These are phyloP conservation scores for Salix arbutifolia DNA, from an alignment of 345 rosid genomes.

Conservation along the genomic window DNA sequence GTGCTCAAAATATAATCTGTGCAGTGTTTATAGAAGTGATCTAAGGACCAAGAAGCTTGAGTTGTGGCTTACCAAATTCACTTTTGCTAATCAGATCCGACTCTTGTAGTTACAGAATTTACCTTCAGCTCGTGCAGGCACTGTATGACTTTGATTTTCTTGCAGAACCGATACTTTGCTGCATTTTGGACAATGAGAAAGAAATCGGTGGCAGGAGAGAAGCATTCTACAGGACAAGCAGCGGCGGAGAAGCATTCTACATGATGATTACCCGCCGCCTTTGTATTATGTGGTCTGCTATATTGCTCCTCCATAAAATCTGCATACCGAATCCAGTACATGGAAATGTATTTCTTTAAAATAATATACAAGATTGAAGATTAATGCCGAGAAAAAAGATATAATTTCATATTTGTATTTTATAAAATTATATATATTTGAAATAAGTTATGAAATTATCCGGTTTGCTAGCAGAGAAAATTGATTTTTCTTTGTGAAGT, in stretches of 20 bases:
- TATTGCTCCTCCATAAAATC: neutral
- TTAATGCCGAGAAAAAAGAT: neutral
- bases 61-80: neutral
- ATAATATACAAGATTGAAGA: neutral
- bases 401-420: no score
- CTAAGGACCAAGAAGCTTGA: neutral
- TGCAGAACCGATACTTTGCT: slow-evolving; percentile 72
- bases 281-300: neutral
- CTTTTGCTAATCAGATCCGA: neutral
- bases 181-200: slow-evolving; percentile 91
- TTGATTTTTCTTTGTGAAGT: no score
- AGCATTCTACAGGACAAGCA: slow-evolving; percentile 3
- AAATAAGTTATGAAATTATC: no score
- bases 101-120: neutral
- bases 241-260: slow-evolving; percentile 3
- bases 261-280: neutral
- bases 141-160: neutral
- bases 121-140: neutral
- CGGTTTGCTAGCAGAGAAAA: no score
- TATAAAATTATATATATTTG: no score
- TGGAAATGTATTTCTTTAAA: neutral
- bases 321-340: neutral
- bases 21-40: neutral
- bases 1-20: neutral
- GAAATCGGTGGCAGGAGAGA: slow-evolving; percentile 20